Evolutionary conservation across 1,284 basidiomycete genomes (phyloP), one percentile per base, ranked within the genome.

Genomic region (Schizophyllum commune): DNA sequence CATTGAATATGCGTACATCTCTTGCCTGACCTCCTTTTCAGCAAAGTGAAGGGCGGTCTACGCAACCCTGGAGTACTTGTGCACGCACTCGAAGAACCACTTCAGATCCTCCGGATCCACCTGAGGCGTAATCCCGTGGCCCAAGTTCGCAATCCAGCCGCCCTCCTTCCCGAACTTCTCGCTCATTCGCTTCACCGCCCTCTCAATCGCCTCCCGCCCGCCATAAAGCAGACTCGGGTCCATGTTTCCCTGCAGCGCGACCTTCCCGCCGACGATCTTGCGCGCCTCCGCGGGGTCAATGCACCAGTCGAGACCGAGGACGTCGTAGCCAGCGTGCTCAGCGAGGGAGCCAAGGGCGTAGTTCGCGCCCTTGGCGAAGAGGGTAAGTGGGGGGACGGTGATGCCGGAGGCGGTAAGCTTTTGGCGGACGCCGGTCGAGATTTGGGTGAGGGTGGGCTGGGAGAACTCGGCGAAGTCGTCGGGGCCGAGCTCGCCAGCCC

Each of bases 101-200:
- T 82, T 79, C 74, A 96, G 79, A 73, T 96, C 92, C 63, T 96
- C 93, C 33, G 94, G 91, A 71, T 96, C 87, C 19, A 97, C 94
- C n/a, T 86, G 89, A n/a, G 94, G 94, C 9, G 93, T 96, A 68
- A 99, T 97, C 4, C 96, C 96, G 73, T 99, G 97, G 1, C 97
- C 97, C 34, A 99, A 77, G 75, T 99, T 99, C 27, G 92, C 92
- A 69, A 99, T 98, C 93, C 94, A 97, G 56, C 80, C 76, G 65
- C 77, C 74, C 51, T 79, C 75, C 5, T 82, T 83, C 54, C 83
- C 82, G 77, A 98, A 98, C 21, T 83, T 82, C 65, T 84, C 80
- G 64, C 88, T 86, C 83, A 96, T 91, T 67, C 89, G 80, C 77
- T 92, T 87, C 52, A 98, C 94, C 68, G 93, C 88, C 58, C 76